Evolutionary conservation across 352 stramenopile genomes (phyloP), one percentile per base, ranked within the genome.

Genomic region (Blastocystis sp.): DNA sequence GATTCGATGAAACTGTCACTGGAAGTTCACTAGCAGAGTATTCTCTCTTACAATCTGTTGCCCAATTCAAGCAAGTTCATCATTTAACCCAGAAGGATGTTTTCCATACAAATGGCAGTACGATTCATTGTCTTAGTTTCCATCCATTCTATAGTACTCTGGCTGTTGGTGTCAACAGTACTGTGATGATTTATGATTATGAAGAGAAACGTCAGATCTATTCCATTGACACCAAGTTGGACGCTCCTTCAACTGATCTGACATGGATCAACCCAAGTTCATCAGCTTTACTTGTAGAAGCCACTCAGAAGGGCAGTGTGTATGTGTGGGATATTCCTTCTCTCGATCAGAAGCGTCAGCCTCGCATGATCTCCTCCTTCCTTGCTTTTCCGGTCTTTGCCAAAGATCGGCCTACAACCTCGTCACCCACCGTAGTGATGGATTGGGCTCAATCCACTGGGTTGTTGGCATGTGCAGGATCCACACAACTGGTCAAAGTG

Each of bases 381-480:
- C 27, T 63, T n/a, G 71, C 71, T 21, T 83, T 83, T 29, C 71
- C 71, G n/a, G 71, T 63, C 42, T 83, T 83, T 42, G 43, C 71
- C 24, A 83, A 83, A 19, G 54, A 42, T 24, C 46, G 51, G 11
- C 24, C 16, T n/a, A 12, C 6, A 3, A 5, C 63, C 16, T 43
- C 51, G 2, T 61, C 54, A 7, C 65, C 65, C 1, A 14, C 24
- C 37, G 43, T 77, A 37, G n/a, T 83, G 3, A 42, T 65, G 19
- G 46, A 66, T 39, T 83, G 71, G 71, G 51, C 27, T 24, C 71
- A 83, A 49, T 11, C 39, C 4, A 46, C 51, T 11, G 71, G 71
- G 21, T 27, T 83, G 71, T 49, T 83, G 2, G 71, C 54, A 1
- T 42, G 42, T n/a, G 71, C 71, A 24, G 71, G 71, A 9, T 65